phyloP scores from a whole-genome alignment of 148 eudicot species.

The Cornus florida region DNA sequence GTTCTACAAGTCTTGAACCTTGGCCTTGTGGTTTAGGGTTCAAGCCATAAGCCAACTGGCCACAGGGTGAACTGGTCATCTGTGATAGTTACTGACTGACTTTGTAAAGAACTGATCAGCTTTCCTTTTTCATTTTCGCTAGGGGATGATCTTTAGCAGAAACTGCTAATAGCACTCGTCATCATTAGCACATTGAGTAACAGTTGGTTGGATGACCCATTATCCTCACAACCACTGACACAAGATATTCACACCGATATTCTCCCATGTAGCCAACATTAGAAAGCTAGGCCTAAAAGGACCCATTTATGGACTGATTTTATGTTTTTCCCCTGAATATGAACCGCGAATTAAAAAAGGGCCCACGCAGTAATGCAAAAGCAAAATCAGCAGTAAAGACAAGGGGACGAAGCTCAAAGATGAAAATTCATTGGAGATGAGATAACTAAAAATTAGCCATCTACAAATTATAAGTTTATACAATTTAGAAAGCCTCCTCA shows the following conservation, averaged over 20 bases:
- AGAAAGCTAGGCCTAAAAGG: neutral
- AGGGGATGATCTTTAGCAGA: neutral
- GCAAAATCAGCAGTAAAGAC: neutral
- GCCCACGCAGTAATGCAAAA: neutral
- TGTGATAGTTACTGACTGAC: neutral
- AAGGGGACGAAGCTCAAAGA: neutral
- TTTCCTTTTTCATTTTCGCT: neutral
- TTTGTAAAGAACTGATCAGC: neutral
- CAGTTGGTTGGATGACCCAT: neutral
- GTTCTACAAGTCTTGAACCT: too few species aligned
- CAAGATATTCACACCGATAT: neutral
- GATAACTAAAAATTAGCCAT: too few species aligned
- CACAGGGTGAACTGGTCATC: too few species aligned
- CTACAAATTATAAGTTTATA: too few species aligned
- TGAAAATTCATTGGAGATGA: neutral
- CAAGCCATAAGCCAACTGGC: too few species aligned
- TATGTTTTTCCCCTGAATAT: too few species aligned
- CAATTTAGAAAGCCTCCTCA: too few species aligned
- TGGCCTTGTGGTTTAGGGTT: too few species aligned
- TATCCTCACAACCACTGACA: neutral
- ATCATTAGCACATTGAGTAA: neutral
- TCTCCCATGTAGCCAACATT: neutral
- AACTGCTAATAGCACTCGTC: too few species aligned
- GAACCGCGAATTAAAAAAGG: neutral
- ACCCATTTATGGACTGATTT: neutral